A percentile compares a stretch with the other conserved stretches of the same genome.
These are phyloP conservation scores for Laetiporus sulphureus DNA, from an alignment of 1,284 basidiomycete genomes.

Conservation along the genomic window DNA sequence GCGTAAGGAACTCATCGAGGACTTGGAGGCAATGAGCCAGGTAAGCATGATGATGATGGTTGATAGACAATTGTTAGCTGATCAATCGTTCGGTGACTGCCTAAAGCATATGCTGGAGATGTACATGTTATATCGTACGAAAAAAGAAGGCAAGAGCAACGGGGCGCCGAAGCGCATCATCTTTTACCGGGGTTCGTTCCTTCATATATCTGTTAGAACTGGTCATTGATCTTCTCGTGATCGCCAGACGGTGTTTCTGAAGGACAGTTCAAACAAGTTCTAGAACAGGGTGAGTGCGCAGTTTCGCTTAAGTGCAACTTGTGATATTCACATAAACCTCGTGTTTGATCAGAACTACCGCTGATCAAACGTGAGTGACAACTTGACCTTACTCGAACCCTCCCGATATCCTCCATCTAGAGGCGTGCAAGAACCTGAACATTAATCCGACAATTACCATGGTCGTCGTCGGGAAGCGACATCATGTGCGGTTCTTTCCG, in stretches of 20 bases:
- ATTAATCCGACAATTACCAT: constrained; percentile 66
- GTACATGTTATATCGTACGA: constrained; percentile 49
- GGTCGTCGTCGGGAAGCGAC: constrained; percentile 71
- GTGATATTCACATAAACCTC: constrained; percentile 5
- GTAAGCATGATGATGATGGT: constrained; percentile 21
- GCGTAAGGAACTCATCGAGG: constrained; percentile 69
- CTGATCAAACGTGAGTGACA: constrained; percentile 42
- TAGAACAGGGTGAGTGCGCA: constrained; percentile 42
- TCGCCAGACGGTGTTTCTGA: constrained; percentile 72
- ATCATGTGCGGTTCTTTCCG: constrained; percentile 76
- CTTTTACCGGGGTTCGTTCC: constrained; percentile 57
- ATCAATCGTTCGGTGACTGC: background rate
- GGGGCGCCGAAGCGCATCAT: constrained; percentile 58
- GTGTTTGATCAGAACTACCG: constrained; percentile 40
- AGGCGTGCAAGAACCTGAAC: constrained; percentile 45
- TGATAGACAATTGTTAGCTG: no score
- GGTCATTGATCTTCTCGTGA: background rate
- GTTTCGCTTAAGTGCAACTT: constrained; percentile 1
- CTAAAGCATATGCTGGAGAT: constrained; percentile 43
- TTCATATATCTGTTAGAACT: background rate
- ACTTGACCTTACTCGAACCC: background rate
- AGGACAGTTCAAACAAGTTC: constrained; percentile 68
- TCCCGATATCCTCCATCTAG: constrained; percentile 27
- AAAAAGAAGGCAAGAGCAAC: constrained; percentile 45
- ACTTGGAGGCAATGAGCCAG: constrained; percentile 54